Evolutionary conservation across 305 asterid genomes (phyloP).

Genomic region (Fraxinus angustifolia): DNA sequence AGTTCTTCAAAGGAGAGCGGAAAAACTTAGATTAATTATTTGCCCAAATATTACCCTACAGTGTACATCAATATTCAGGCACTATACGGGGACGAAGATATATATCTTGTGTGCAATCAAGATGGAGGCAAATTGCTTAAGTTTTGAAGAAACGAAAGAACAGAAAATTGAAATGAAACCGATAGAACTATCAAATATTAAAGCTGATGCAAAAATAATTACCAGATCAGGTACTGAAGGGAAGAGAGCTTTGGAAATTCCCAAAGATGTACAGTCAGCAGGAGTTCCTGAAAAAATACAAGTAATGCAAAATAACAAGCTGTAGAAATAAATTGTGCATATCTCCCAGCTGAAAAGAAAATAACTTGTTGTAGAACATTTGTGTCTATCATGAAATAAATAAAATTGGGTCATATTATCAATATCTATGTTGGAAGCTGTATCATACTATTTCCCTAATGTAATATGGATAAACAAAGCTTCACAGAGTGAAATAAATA

Average conservation of each 20-base stretch:
- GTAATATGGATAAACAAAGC: neutral
- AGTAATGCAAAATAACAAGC: constrained; percentile 2
- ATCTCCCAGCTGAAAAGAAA: neutral
- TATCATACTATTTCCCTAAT: neutral
- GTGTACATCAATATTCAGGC: neutral
- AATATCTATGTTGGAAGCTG: neutral
- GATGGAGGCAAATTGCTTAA: constrained; percentile 1
- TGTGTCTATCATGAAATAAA: neutral
- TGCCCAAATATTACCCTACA: neutral
- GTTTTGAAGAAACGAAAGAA: neutral
- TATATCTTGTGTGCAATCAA: neutral
- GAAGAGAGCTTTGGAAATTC: constrained; percentile 38
- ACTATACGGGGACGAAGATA: neutral
- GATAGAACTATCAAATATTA: neutral
- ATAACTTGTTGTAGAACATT: neutral
- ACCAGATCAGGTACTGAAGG: constrained; percentile 45
- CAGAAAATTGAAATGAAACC: neutral
- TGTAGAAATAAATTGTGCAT: neutral
- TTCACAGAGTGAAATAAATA: neutral
- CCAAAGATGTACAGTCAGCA: constrained; percentile 48
- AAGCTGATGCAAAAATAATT: neutral
- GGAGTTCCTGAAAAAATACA: constrained; percentile 41
- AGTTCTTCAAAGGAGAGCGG: neutral
- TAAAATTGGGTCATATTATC: neutral
- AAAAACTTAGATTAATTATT: neutral